Conservation (phyloP, 2,329 filamentous ascomycete species). For the Scytalidium lignicola region DNA sequence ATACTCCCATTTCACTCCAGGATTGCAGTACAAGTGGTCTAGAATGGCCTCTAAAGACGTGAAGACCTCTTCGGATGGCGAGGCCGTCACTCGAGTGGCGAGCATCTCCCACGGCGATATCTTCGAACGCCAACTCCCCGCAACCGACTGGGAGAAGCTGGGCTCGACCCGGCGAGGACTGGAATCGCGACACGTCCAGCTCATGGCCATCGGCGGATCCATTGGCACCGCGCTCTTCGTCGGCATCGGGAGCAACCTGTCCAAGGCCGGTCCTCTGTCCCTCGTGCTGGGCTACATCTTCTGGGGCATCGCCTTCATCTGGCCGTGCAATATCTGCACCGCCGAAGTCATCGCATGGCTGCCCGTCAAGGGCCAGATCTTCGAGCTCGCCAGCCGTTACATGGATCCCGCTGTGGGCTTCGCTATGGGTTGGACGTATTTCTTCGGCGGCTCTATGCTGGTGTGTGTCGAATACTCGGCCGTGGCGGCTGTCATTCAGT, state of each 20-base stretch:
- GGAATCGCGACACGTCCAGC: slow-evolving; percentile 11
- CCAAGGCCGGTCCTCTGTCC: slow-evolving; percentile 43
- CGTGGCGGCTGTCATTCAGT: slow-evolving; percentile 49
- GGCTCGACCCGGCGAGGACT: slow-evolving; percentile 36
- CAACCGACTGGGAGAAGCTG: too few species aligned
- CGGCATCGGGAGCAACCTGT: slow-evolving; percentile 44
- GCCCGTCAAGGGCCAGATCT: slow-evolving; percentile 44
- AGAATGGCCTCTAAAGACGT: too few species aligned
- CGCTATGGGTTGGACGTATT: slow-evolving; percentile 39
- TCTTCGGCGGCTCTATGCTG: slow-evolving; percentile 23
- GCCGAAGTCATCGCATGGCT: slow-evolving; percentile 43
- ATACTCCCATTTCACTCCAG: too few species aligned
- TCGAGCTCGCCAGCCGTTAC: slow-evolving; percentile 42
- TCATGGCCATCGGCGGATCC: slow-evolving; percentile 27
- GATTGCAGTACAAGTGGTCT: too few species aligned
- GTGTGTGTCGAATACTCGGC: slow-evolving; percentile 58
- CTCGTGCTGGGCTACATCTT: slow-evolving; percentile 40
- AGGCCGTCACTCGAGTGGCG: too few species aligned
- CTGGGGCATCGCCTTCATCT: slow-evolving; percentile 41
- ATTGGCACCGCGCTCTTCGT: slow-evolving; percentile 48
- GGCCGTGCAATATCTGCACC: slow-evolving; percentile 40
- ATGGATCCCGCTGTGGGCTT: slow-evolving; percentile 45
- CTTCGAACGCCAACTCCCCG: too few species aligned
- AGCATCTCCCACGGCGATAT: too few species aligned
- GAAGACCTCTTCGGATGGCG: too few species aligned